Evolutionary conservation across 805 yeast species (phyloP), one percentile per base, ranked within the genome.

Genomic region (Wickerhamomyces rabaulensis): DNA sequence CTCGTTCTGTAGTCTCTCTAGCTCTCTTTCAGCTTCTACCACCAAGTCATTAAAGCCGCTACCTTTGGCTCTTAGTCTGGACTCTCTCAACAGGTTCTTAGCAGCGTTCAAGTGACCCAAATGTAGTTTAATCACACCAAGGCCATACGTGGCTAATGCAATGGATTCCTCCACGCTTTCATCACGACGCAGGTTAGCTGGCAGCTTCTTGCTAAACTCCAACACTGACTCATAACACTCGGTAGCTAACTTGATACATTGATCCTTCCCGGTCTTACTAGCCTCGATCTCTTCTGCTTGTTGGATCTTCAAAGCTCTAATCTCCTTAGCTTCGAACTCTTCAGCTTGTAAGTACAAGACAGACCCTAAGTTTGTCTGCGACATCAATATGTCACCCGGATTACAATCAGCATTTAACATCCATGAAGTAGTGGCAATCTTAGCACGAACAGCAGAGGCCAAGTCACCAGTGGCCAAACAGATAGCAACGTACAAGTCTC

Each of bases 131-230:
- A 88, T 74, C 6, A 90, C 95, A 2, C 97, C 98, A 37, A 87
- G 70, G 0, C 96, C 95, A 60, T 86, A 91, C 0, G 89, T 80
- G 0, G 96, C 80, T 61, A 91, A 70, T 0, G 95, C 94, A 38
- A 85, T 80, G 1, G 86, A 79, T 52, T 86, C 88, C 27, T 78
- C 74, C 12, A 84, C 64, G 7, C 69, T 66, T 10, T 63, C 62
- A 41, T 72, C 75, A 15, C 67, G 58, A 40, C 71, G 60, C 13
- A 60, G 36, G 43, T 54, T 48, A 23, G 68, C 57, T 2, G 71
- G 70, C 20, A 75, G 55, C 39, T 69, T 65, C 49, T 72, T 73
- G 2, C 75, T 63, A 36, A 69, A 69, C 9, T 61, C 63, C n/a
- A 75, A 54, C 15, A 75, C 73, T 9, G 70, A 65, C 41, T 71